Evolutionary conservation across 805 yeast species (phyloP), one percentile per base, ranked within the genome.

Genomic region (Saturnispora ahearnii): DNA sequence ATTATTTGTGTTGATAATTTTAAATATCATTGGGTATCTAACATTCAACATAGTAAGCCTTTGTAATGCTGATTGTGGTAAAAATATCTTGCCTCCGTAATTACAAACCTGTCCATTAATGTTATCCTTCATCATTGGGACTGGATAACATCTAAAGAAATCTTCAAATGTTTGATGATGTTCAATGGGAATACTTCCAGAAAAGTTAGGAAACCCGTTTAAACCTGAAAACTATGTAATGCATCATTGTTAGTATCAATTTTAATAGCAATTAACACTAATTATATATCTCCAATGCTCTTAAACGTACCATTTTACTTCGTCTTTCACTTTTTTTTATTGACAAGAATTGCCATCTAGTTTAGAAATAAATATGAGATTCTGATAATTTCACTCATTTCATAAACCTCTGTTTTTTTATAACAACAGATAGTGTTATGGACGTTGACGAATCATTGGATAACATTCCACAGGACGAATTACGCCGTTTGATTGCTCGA

Each of bases 1-100:
- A 3, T 73, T 71, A 24, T 77, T 71, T 57, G 84, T 95, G 49
- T 85, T 84, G 32, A 73, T 71, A 38, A 93, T 68, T 64, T 84
- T 85, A 62, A 93, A 93, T 45, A 93, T 73, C 99, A 93, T 93
- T 0, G 99, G 99, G 61, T 93, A 93, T 57, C 96, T 74, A 51
- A 93, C 88, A 62, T 90, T 91, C 38, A 93, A 71, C 87, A 87
- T 86, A 3, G 96, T 84, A 51, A 93, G 73, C 62, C 85, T 88
- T 63, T 83, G 85, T 55, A 93, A 75, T 0, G 98, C 93, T 36
- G 96, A 86, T 22, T 95, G 93, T 4, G 99, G 99, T 45, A 93
- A 66, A 55, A 91, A 89, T 49, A 93, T 88, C 70, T 93, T 93
- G 55, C 99, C 99, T 11, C 99, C 98, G 67, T 69, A 91, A 61